A percentile compares a stretch with the other conserved stretches of the same genome.
phyloP scores from a whole-genome alignment of 345 rosid species.

The Eutrema japonicum region DNA sequence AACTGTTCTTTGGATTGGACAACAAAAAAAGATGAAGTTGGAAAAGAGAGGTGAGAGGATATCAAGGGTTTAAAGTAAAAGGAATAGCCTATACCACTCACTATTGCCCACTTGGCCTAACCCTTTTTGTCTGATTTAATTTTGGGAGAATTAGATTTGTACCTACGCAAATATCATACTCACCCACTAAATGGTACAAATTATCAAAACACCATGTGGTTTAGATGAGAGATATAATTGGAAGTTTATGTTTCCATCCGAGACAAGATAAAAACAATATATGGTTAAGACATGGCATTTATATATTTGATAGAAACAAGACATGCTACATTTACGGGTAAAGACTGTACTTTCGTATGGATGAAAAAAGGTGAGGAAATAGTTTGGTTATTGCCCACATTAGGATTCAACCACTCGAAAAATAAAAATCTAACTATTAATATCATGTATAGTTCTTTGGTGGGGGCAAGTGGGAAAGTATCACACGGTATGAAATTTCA shows the following conservation, averaged over 20 bases:
- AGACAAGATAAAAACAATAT: slow-evolving; percentile 24
- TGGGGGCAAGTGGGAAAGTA: slow-evolving; percentile 38
- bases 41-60: slow-evolving; percentile 29
- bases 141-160: slow-evolving; percentile 8
- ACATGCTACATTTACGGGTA: slow-evolving; percentile 34
- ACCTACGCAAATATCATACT: slow-evolving; percentile 18
- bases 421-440: slow-evolving; percentile 18
- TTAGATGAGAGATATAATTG: slow-evolving; percentile 34
- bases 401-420: slow-evolving; percentile 38
- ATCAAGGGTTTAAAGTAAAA: slow-evolving; percentile 34
- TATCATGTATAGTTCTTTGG: slow-evolving; percentile 36
- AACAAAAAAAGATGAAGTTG: slow-evolving; percentile 28
- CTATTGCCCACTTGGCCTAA: slow-evolving; percentile 32
- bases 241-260: slow-evolving; percentile 37
- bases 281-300: slow-evolving; percentile 37
- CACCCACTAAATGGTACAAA: slow-evolving; percentile 39
- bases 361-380: slow-evolving; percentile 37
- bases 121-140: slow-evolving; percentile 1
- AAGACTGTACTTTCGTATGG: slow-evolving; percentile 40
- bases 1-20: slow-evolving; percentile 32
- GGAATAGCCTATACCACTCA: slow-evolving; percentile 14
- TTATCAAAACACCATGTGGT: slow-evolving; percentile 34
- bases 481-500: slow-evolving; percentile 20
- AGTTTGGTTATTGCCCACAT: slow-evolving; percentile 42
- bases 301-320: slow-evolving; percentile 42